Base-by-base conservation (phyloP, 495 filamentous ascomycete genomes). In the Penicillium subrubescens region DNA sequence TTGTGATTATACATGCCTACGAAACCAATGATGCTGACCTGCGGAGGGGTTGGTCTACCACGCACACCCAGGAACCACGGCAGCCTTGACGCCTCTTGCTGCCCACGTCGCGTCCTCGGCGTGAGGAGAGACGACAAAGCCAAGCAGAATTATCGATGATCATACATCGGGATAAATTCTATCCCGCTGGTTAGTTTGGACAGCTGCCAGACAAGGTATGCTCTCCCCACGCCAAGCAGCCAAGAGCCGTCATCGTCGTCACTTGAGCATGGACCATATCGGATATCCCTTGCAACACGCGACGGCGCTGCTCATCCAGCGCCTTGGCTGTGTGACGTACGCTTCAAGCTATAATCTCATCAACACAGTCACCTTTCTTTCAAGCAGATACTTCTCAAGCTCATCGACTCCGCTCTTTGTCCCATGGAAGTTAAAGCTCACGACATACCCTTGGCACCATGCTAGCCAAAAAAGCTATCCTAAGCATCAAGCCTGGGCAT, bases 171-270 rank as follows among this genome's bases (percentile, higher is more conserved):
- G 61, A 58, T 51, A 63, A 63, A 39, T 17, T 51, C 51, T 53
- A 53, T 34, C 33, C 56, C 55, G 62, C 27, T 15, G 12, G 25
- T 56, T 35, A 35, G 33, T n/a, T 41, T 51, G 31, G 61, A 66
- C 60, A 57, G 50, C 51, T 33, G 25, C 56, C 54, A 61, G 17
- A 44, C 63, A 61, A 66, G 60, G 56, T 33, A 48, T 46, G 44
- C 52, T 33, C 61, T 62, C 63, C 44, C 33, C 55, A 65, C 64
- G 69, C 69, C 67, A 70, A 71, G 67, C 5, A 50, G 61, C 64
- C 69, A 65, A 63, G 61, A 57, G 41, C 59, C 59, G 43, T 60
- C 61, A 62, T 64, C 61, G 63, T 61, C 62, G 46, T 50, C 21
- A 50, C 50, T 52, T 6, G 21, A 52, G 56, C 64, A 60, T 59